phyloP scores from a whole-genome alignment of 1,284 basidiomycete genomes.

The Irpex lacteus region DNA sequence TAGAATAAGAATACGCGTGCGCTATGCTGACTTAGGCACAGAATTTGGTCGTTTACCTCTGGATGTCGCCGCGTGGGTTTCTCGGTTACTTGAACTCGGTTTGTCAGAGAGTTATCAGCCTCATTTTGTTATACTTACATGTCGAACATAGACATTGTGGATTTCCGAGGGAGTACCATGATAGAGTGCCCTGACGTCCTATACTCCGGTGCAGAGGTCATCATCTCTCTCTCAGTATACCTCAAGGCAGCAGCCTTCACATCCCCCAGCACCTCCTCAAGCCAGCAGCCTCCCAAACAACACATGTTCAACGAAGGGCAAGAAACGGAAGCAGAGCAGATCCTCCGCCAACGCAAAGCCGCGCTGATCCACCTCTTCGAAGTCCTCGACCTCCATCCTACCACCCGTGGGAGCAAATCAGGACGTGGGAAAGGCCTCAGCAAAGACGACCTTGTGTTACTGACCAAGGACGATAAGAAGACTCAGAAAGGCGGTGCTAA shows the following conservation, averaged over 20 bases:
- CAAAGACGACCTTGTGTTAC: slow-evolving; percentile 40
- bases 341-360: slow-evolving; percentile 75
- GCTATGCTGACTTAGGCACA: slow-evolving; percentile 21
- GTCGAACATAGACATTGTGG: slow-evolving; percentile 49
- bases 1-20: neutral
- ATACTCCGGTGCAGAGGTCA: slow-evolving; percentile 65
- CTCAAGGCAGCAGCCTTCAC: slow-evolving; percentile 65
- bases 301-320: slow-evolving; percentile 63
- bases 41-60: slow-evolving; percentile 74
- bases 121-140: neutral
- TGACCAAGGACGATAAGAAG: slow-evolving; percentile 29
- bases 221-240: slow-evolving; percentile 69
- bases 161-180: slow-evolving; percentile 60
- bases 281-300: slow-evolving; percentile 29
- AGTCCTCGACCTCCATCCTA: slow-evolving; percentile 58
- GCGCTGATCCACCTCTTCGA: slow-evolving; percentile 64
- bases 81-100: slow-evolving; percentile 72
- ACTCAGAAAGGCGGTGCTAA: slow-evolving; percentile 22
- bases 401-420: slow-evolving; percentile 18
- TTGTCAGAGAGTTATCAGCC: slow-evolving; percentile 15
- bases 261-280: slow-evolving; percentile 34
- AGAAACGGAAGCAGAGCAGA: slow-evolving; percentile 74
- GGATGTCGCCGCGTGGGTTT: slow-evolving; percentile 67
- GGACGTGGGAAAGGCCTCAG: slow-evolving; percentile 34
- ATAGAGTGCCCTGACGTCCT: slow-evolving; percentile 68